These are phyloP conservation scores for Mycena citricolor DNA, from an alignment of 1,284 basidiomycete species.

Conservation along the genomic window DNA sequence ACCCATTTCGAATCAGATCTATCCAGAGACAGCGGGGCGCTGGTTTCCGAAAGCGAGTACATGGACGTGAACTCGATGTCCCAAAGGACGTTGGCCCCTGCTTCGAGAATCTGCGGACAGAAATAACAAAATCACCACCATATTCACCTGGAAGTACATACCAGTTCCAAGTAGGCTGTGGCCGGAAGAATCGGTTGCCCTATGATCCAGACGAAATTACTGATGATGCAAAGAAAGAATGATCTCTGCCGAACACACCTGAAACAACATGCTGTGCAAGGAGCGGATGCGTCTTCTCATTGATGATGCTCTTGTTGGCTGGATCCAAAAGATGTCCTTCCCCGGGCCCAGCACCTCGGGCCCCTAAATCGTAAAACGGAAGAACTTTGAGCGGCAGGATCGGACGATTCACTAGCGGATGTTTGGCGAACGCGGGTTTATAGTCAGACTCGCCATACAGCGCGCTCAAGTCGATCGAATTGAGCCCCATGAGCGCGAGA, in stretches of 20 bases:
- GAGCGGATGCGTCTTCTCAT: conserved; percentile 35
- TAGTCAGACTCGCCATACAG: conserved; percentile 20
- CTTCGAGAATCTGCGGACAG: conserved; percentile 6
- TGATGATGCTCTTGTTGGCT: no score
- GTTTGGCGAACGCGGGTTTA: conserved; percentile 17
- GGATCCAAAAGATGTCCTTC: no score
- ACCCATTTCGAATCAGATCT: not conserved
- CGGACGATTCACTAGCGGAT: conserved; percentile 19
- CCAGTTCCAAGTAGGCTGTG: conserved; percentile 7
- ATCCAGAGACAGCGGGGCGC: not conserved
- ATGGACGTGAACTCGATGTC: conserved; percentile 10
- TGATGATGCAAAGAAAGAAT: not conserved
- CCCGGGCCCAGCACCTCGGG: no score
- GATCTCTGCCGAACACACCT: conserved; percentile 25
- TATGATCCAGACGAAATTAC: not conserved
- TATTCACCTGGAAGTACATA: not conserved
- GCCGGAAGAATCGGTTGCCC: conserved; percentile 5
- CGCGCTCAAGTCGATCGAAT: conserved; percentile 28
- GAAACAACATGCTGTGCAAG: conserved; percentile 42
- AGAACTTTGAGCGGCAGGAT: conserved; percentile 28
- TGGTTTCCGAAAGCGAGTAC: not conserved
- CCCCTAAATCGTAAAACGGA: no score
- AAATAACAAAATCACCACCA: not conserved
- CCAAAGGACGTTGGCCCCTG: conserved; percentile 14
- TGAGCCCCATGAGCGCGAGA: conserved; percentile 28